Evolutionary conservation across 805 yeast genomes (phyloP).

Genomic region (Pichia nanzhaoensis): DNA sequence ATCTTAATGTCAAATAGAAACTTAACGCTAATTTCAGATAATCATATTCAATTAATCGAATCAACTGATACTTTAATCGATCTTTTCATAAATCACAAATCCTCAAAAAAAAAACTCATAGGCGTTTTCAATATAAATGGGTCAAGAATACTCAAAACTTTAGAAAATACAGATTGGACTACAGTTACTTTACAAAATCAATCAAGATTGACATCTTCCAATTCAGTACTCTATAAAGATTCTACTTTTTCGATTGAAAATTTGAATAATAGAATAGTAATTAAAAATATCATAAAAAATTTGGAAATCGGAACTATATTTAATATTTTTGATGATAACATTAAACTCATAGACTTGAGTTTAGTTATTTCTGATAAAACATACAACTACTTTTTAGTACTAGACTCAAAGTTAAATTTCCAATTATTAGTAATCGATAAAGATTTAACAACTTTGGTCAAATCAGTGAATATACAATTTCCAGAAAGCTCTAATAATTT

Average conservation of each 20-base stretch:
- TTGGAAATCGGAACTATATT: slow-evolving; percentile 8
- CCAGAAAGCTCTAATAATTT: background rate
- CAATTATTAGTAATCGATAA: slow-evolving; percentile 7
- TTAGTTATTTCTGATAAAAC: slow-evolving; percentile 8
- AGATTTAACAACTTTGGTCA: background rate
- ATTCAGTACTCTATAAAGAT: slow-evolving; percentile 3
- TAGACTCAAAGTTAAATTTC: slow-evolving; percentile 10
- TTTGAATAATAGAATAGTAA: background rate
- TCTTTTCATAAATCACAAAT: background rate
- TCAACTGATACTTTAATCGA: background rate
- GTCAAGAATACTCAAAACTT: background rate
- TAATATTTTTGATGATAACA: background rate
- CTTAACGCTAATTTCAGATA: slow-evolving; percentile 13
- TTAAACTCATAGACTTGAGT: slow-evolving; percentile 10
- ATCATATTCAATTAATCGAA: slow-evolving; percentile 11
- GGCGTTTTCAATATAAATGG: slow-evolving; percentile 7
- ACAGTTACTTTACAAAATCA: background rate
- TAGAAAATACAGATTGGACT: too few species aligned
- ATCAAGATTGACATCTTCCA: background rate
- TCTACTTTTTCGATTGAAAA: slow-evolving; percentile 4
- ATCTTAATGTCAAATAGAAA: slow-evolving; percentile 20
- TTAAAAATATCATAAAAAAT: slow-evolving; percentile 2
- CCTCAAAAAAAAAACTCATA: background rate
- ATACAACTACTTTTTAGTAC: slow-evolving; percentile 8
- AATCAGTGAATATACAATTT: background rate